Conservation (phyloP, 768 basidiomycete species). For the Pleurotus tuber-regium region DNA sequence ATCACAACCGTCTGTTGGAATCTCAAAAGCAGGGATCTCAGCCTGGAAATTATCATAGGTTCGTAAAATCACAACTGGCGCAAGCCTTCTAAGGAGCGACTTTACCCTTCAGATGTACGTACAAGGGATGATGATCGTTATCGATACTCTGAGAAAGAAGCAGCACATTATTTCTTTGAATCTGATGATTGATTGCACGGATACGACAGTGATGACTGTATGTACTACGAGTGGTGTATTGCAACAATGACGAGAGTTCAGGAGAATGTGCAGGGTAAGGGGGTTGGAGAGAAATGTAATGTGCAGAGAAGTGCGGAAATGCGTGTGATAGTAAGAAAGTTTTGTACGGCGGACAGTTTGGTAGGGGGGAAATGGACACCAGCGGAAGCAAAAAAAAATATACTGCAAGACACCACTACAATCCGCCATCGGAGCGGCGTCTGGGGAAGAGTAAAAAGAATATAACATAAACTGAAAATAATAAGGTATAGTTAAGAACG, state of each 20-base stretch:
- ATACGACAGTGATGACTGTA: conserved; percentile 19
- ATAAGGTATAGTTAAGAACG: conserved; percentile 76
- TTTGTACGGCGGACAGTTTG: too few relatives aligned
- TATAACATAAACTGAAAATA: conserved; percentile 42
- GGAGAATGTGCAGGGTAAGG: conserved; percentile 18
- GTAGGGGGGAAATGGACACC: conserved; percentile 1
- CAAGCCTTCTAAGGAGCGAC: not conserved
- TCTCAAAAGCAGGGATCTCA: not conserved
- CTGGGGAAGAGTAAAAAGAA: conserved; percentile 22
- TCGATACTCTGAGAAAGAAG: not conserved
- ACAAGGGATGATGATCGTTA: conserved; percentile 1
- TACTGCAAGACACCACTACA: conserved; percentile 13
- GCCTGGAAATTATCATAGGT: not conserved
- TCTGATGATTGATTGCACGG: conserved; percentile 7
- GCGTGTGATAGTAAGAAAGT: conserved; percentile 13
- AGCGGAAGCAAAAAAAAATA: conserved; percentile 30
- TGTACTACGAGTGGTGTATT: conserved; percentile 18
- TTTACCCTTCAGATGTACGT: not conserved
- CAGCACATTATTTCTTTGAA: not conserved
- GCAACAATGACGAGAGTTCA: conserved; percentile 13
- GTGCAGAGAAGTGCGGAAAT: conserved; percentile 31
- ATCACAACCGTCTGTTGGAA: not conserved
- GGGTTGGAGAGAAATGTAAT: conserved; percentile 45
- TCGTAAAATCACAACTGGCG: not conserved
- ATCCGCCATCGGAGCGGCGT: conserved; percentile 6